These are phyloP conservation scores for Alternaria sp. DNA, from an alignment of 2,329 filamentous ascomycete species.

Conservation along the genomic window DNA sequence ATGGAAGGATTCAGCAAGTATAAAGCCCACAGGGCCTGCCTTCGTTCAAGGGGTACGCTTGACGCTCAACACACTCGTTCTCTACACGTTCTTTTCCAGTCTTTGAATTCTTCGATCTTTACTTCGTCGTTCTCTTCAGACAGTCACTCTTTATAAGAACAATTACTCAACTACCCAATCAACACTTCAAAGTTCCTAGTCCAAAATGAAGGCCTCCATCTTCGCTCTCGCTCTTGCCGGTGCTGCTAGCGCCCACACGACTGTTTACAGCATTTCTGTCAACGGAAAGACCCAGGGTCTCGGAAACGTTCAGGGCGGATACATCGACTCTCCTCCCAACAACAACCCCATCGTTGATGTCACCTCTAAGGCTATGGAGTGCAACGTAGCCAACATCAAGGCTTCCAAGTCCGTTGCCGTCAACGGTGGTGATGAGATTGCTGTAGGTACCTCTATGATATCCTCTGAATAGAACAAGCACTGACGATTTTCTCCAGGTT, in stretches of 20 bases:
- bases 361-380: slow-evolving; percentile 41
- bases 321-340: slow-evolving; percentile 56
- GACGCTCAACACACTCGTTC: slow-evolving; percentile 39
- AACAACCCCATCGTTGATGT: slow-evolving; percentile 47
- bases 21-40: slow-evolving; percentile 22
- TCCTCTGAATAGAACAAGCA: neutral
- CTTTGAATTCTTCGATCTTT: slow-evolving; percentile 22
- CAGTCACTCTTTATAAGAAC: slow-evolving; percentile 18
- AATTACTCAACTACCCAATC: slow-evolving; percentile 6
- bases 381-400: slow-evolving; percentile 43
- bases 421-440: slow-evolving; percentile 56
- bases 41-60: slow-evolving; percentile 32
- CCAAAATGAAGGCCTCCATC: slow-evolving; percentile 43
- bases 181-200: slow-evolving; percentile 2
- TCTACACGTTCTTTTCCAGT: slow-evolving; percentile 26
- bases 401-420: slow-evolving; percentile 54
- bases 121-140: slow-evolving; percentile 22
- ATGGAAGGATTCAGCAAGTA: slow-evolving; percentile 14
- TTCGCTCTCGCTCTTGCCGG: slow-evolving; percentile 39
- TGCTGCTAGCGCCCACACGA: slow-evolving; percentile 42
- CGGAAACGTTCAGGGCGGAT: slow-evolving; percentile 49
- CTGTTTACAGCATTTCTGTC: slow-evolving; percentile 48
- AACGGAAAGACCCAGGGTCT: slow-evolving; percentile 50
- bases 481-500: slow-evolving; percentile 21
- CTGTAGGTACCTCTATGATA: slow-evolving; percentile 4